Evolutionary conservation across 257 asterid species (phyloP), one percentile per base, ranked within the genome.

Genomic region (Haberlea rhodopensis): DNA sequence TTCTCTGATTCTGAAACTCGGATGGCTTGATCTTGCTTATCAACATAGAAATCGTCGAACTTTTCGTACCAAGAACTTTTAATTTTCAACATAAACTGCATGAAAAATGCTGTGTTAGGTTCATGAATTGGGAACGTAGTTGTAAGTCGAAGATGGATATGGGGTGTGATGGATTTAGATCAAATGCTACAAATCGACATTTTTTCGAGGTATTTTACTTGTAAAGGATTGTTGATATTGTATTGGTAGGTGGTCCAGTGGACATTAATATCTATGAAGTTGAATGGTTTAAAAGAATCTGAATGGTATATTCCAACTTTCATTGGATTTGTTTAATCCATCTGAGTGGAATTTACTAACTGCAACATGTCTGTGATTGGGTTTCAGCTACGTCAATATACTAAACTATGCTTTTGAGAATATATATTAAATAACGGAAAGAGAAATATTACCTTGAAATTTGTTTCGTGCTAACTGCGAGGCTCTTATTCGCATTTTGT

Each of bases 1-100:
- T 65, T 61, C 31, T 60, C 65, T 52, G 24, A 5, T 48, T 25
- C 34, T 55, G 64, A 48, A 52, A 57, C 59, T 66, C n/a, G 40
- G 69, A 49, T 28, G 31, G 54, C 60, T 48, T 43, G 53, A 55
- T 52, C 59, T 73, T 70, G 69, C 80, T 76, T 71, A 10, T 74
- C 87, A 59, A 82, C 81, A 79, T 82, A 79, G 82, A 79, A 79
- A 76, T 63, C 77, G 76, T 34, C 79, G 72, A 79, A 56, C 78
- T 62, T 79, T 82, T 75, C 76, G 68, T 65, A 29, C 76, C 81
- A 28, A 66, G 73, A 64, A 62, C 26, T 24, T 32, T 51, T 43
- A 43, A 15, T 43, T 37, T 20, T 20, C 20, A 37, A 43, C 51
- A 15, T 16, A 15, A 15, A 43, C 20, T 16, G 19, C 16, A 16